Evolutionary conservation across 108 stramenopile genomes (phyloP).

Genomic region (Conticribra weissflogii): DNA sequence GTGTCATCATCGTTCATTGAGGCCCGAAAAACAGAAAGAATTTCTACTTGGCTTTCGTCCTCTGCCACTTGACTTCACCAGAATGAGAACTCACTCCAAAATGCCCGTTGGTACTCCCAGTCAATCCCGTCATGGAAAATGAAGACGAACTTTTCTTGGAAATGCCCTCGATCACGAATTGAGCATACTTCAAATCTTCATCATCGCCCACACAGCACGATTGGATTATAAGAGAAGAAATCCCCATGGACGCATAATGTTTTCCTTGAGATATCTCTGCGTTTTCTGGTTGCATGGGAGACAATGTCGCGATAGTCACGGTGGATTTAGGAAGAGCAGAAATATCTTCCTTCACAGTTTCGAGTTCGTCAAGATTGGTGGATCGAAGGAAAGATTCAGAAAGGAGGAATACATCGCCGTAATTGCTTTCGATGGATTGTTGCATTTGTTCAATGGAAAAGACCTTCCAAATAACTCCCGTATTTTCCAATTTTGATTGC

Average conservation of each 20-base stretch:
- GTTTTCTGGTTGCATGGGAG: slow-evolving; percentile 58
- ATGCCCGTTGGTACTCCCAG: slow-evolving; percentile 73
- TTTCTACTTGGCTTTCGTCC: too few species aligned
- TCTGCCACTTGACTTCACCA: slow-evolving; percentile 49
- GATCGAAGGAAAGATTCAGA: slow-evolving; percentile 14
- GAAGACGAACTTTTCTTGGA: slow-evolving; percentile 59
- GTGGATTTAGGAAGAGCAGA: slow-evolving; percentile 37
- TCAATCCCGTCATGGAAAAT: slow-evolving; percentile 76
- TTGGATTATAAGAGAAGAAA: slow-evolving; percentile 48
- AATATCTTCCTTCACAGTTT: slow-evolving; percentile 20
- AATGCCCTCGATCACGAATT: slow-evolving; percentile 57
- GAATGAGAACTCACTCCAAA: slow-evolving; percentile 62
- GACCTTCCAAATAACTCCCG: slow-evolving; percentile 58
- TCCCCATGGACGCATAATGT: slow-evolving; percentile 30
- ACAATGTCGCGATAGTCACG: slow-evolving; percentile 49
- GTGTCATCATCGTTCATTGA: too few species aligned
- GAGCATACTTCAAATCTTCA: slow-evolving; percentile 66
- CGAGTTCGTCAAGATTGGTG: slow-evolving; percentile 5
- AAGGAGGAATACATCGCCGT: slow-evolving; percentile 45
- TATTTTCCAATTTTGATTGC: neutral
- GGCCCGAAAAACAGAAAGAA: too few species aligned
- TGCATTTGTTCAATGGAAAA: slow-evolving; percentile 39
- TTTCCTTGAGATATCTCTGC: slow-evolving; percentile 47
- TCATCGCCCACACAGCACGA: slow-evolving; percentile 57
- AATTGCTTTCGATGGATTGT: slow-evolving; percentile 22